These are phyloP conservation scores for Talaromyces sp. DNA, from an alignment of 2,329 filamentous ascomycete genomes.

Conservation along the genomic window DNA sequence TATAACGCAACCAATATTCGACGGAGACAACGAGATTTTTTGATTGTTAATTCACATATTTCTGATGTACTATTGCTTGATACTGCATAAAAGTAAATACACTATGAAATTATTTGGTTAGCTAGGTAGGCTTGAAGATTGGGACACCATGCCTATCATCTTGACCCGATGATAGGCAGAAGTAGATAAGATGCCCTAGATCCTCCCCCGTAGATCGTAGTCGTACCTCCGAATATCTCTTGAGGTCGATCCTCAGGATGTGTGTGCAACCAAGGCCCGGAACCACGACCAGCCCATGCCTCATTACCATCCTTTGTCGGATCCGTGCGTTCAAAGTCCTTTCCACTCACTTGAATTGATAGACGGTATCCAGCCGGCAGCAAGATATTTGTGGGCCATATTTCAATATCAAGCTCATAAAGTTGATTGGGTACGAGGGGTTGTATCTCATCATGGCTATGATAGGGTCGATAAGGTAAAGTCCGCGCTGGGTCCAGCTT, in stretches of 20 bases:
- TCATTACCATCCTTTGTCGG: background rate
- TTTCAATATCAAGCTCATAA: background rate
- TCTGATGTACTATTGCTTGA: too few relatives aligned
- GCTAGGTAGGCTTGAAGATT: background rate
- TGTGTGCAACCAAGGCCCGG: background rate
- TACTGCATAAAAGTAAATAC: too few relatives aligned
- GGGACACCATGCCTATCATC: background rate
- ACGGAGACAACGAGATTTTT: too few relatives aligned
- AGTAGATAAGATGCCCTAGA: background rate
- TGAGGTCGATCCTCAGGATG: background rate
- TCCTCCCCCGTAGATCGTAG: background rate
- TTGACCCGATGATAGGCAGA: background rate
- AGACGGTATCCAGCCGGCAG: background rate
- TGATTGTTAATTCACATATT: too few relatives aligned
- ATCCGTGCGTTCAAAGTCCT: background rate
- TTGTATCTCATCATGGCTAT: constrained; percentile 8
- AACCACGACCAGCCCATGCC: background rate
- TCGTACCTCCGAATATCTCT: background rate
- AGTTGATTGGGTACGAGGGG: background rate
- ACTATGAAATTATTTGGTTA: too few relatives aligned
- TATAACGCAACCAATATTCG: too few relatives aligned
- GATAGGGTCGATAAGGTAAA: constrained; percentile 12
- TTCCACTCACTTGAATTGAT: background rate
- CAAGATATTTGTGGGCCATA: constrained; percentile 2
- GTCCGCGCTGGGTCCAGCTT: constrained; percentile 1